Conservation (phyloP, 257 asterid genomes). For the Solanum tarapatanum region DNA sequence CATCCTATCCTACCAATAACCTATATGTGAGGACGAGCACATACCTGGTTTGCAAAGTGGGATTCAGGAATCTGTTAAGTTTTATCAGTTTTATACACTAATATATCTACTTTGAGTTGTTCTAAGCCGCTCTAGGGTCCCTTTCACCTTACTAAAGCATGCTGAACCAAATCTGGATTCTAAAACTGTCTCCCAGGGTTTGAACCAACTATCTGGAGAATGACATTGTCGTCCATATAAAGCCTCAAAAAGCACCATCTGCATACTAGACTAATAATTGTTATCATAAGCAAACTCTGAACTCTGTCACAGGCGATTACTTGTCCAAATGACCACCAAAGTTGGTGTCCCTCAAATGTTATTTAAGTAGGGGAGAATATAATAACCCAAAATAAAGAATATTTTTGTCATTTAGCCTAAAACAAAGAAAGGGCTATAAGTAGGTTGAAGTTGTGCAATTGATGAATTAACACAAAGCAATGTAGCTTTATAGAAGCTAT, state of each 20-base stretch:
- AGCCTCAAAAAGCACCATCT: background rate
- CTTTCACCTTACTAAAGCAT: background rate
- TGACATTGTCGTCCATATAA: background rate
- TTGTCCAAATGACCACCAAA: background rate
- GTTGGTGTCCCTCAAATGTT: background rate
- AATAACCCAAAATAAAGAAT: background rate
- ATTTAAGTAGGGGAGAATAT: background rate
- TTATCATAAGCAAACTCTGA: background rate
- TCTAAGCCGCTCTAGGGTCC: background rate
- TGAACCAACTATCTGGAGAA: background rate
- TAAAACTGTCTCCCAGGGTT: background rate
- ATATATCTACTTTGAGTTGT: background rate
- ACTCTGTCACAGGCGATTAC: background rate
- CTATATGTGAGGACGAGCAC: background rate
- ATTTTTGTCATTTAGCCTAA: background rate
- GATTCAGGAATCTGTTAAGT: background rate
- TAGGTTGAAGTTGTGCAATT: background rate
- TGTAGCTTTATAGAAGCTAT: background rate
- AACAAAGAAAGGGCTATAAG: background rate
- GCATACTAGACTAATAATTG: background rate
- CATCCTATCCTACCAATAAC: background rate
- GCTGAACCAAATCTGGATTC: background rate
- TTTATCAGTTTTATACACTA: background rate
- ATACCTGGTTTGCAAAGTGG: background rate
- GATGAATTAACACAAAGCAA: background rate